Base-by-base conservation (phyloP, 2,329 filamentous ascomycete species). In the Apiospora arundinis region DNA sequence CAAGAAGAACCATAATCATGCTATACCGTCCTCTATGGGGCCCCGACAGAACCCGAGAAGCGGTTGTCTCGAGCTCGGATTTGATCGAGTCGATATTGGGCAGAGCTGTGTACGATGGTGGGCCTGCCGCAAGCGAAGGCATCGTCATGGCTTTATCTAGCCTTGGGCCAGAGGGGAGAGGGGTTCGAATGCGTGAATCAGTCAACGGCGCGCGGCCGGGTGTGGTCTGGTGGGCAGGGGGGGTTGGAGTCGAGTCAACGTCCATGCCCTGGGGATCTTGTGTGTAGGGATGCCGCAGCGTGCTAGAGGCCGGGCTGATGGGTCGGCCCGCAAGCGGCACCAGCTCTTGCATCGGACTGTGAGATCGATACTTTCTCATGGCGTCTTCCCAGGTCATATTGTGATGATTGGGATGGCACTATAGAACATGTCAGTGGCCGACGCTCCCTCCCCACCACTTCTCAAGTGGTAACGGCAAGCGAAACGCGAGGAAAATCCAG, bases 351-450 rank as follows among this genome's bases (percentile, higher is more conserved):
- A 87, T 81, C 44, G 87, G 86, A 74, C 87, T 89, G 70, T 86
- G 83, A 52, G 86, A 85, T 71, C 85, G 83, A 79, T 88, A 90
- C 75, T 89, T 89, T 75, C 81, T 82, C 66, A 86, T 82, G 21
- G 88, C 86, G 73, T 90, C 87, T 77, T 89, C 87, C 88, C 88
- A 90, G 14, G 86, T 89, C 87, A 89, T 87, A 74, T 86, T 86
- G 74, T 89, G 88, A 77, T 90, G 88, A 74, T 84, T 87, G 18
- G 88, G 88, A 75, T 90, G 87, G 77, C 88, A 90, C 88, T 80
- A 88, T 28, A 32, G 45, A n/a, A 28, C 66, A 48, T 63, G 56
- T 68, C 66, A 68, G 66, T 48, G 44, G 44, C 66, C 46, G 42
- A 40, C 56, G 18, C 56, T 63, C 56, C 56, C 32, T 63, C 32